Percentiles rank a stretch among this genome's conserved stretches.
These are phyloP conservation scores for Trametes maxima DNA, from an alignment of 768 basidiomycete species.

Conservation along the genomic window DNA sequence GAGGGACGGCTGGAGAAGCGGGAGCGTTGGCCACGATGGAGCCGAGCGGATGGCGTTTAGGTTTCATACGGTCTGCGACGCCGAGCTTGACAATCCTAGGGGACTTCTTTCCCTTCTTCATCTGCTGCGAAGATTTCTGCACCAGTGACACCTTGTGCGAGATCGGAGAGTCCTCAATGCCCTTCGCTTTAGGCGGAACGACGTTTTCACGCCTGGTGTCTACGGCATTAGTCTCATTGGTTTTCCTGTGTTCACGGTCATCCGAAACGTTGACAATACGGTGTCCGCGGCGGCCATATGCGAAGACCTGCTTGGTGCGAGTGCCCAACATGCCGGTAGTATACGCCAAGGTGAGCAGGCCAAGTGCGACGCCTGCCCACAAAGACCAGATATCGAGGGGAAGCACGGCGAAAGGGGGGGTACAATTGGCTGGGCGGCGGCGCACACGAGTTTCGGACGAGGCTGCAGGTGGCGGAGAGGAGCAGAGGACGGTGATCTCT, in stretches of 20 bases:
- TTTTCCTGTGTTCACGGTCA: constrained; percentile 14
- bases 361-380: constrained; percentile 11
- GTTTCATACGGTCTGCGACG: constrained; percentile 12
- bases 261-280: constrained; percentile 34
- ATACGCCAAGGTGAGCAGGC: constrained; percentile 8
- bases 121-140: neutral
- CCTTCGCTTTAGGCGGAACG: neutral
- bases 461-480: neutral
- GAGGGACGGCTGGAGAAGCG: constrained; percentile 40
- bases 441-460: neutral
- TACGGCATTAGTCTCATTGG: neutral
- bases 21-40: constrained; percentile 41
- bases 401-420: neutral
- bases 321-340: constrained; percentile 30
- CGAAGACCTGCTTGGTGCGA: constrained; percentile 34
- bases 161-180: neutral
- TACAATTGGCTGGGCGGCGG: neutral
- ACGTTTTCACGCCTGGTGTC: constrained; percentile 9
- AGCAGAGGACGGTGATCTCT: neutral
- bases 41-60: constrained; percentile 44
- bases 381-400: neutral
- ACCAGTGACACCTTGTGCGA: neutral
- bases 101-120: constrained; percentile 16
- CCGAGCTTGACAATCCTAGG: constrained; percentile 22
- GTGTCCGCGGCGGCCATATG: constrained; percentile 37